These are phyloP conservation scores for Apophysomyces variabilis DNA, from an alignment of 371 early-diverging fungal species.

Conservation along the genomic window DNA sequence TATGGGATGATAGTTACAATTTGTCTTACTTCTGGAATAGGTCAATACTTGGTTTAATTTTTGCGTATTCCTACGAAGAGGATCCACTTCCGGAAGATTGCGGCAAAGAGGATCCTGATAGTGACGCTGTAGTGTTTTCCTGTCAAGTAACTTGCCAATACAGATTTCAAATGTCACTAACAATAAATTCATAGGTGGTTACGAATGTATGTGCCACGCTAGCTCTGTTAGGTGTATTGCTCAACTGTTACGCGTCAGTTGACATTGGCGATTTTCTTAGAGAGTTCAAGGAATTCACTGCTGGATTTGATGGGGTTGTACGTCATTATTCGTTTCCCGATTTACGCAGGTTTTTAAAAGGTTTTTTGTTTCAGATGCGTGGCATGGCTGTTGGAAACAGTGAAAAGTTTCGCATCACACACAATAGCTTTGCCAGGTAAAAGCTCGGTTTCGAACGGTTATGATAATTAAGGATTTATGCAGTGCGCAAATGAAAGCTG, in stretches of 20 bases:
- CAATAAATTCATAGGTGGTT: conserved; percentile 17
- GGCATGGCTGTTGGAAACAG: conserved; percentile 40
- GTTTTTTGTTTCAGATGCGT: conserved; percentile 16
- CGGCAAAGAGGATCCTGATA: conserved; percentile 36
- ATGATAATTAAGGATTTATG: neutral
- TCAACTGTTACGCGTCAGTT: conserved; percentile 29
- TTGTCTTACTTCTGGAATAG: conserved; percentile 7
- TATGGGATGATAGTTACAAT: neutral
- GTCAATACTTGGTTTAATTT: conserved; percentile 38
- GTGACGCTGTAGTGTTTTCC: conserved; percentile 17
- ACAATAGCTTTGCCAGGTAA: conserved; percentile 40
- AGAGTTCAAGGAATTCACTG: conserved; percentile 33
- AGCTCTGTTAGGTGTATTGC: conserved; percentile 37
- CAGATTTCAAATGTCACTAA: neutral
- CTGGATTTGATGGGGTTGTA: conserved; percentile 25
- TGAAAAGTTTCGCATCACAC: conserved; percentile 29
- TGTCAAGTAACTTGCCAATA: conserved; percentile 12
- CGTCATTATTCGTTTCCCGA: neutral
- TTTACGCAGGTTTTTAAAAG: neutral
- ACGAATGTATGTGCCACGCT: conserved; percentile 51
- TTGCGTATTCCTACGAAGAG: conserved; percentile 23
- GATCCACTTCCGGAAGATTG: conserved; percentile 16
- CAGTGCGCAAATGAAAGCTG: conserved; percentile 8
- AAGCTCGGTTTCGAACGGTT: neutral
- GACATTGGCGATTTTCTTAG: conserved; percentile 35